Evolutionary conservation across 768 basidiomycete genomes (phyloP).

Genomic region (Psilocybe cyanescens): DNA sequence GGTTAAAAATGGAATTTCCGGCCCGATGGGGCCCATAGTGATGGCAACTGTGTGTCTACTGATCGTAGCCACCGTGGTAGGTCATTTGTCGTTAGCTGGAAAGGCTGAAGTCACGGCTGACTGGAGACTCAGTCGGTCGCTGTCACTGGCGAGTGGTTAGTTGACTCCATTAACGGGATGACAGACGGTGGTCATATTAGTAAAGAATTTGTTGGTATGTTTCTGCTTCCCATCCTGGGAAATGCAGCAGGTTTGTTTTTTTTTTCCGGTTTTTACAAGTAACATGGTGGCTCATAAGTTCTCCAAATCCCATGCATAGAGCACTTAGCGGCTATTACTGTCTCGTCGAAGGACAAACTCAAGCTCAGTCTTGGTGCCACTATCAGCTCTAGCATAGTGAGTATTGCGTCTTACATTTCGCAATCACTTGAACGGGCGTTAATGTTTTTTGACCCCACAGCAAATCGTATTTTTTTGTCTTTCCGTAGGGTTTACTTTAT

Average conservation of each 20-base stretch:
- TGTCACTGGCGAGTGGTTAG: slow-evolving; percentile 71
- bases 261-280: background rate
- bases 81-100: slow-evolving; percentile 32
- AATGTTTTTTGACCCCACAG: slow-evolving; percentile 34
- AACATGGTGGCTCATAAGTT: background rate
- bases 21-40: no score
- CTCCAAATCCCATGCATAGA: slow-evolving; percentile 42
- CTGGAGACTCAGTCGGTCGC: slow-evolving; percentile 53
- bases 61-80: slow-evolving; percentile 64
- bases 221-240: slow-evolving; percentile 90
- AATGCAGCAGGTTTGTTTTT: slow-evolving; percentile 69
- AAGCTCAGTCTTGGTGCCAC: slow-evolving; percentile 88
- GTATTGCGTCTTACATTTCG: slow-evolving; percentile 27
- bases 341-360: slow-evolving; percentile 88
- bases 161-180: slow-evolving; percentile 81
- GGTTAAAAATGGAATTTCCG: no score
- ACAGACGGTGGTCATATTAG: slow-evolving; percentile 58
- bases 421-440: background rate
- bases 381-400: slow-evolving; percentile 82
- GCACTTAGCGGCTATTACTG: slow-evolving; percentile 89
- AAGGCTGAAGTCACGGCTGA: background rate
- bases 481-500: slow-evolving; percentile 58
- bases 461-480: slow-evolving; percentile 86
- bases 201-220: slow-evolving; percentile 84
- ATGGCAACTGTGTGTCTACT: slow-evolving; percentile 57